A percentile compares a stretch with the other conserved stretches of the same genome.
Conservation (phyloP, 2,329 filamentous ascomycete species). For the Scytalidium sp. region DNA sequence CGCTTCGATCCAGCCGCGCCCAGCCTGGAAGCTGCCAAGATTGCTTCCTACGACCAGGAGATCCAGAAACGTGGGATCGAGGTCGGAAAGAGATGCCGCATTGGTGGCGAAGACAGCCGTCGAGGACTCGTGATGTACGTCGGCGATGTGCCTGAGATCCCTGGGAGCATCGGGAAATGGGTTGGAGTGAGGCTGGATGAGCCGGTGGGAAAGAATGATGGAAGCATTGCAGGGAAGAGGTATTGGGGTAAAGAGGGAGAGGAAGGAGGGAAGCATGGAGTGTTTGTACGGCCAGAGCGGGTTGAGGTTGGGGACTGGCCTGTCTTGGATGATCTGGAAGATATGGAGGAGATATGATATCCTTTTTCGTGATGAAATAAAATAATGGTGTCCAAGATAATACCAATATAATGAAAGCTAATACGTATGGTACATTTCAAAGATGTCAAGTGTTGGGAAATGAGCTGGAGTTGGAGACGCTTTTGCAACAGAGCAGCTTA, state of each 20-base stretch:
- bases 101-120: conserved; percentile 65
- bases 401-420: no score
- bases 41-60: conserved; percentile 66
- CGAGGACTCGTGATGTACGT: conserved; percentile 69
- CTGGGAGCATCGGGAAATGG: conserved; percentile 63
- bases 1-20: conserved; percentile 88
- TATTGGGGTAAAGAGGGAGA: conserved; percentile 61
- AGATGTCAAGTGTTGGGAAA: no score
- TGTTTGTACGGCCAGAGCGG: conserved; percentile 75
- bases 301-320: conserved; percentile 75
- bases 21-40: conserved; percentile 68
- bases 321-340: conserved; percentile 68
- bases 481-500: no score
- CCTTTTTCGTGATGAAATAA: no score
- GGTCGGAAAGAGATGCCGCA: conserved; percentile 60
- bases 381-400: no score
- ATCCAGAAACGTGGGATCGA: conserved; percentile 66
- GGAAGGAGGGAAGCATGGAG: conserved; percentile 64
- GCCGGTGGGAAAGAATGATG: conserved; percentile 80
- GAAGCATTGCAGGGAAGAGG: conserved; percentile 61
- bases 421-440: no score
- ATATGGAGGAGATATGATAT: conserved; percentile 70
- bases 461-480: no score
- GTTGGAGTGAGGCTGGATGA: conserved; percentile 75
- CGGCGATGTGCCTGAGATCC: conserved; percentile 72